phyloP scores from a whole-genome alignment of 2,329 filamentous ascomycete species.

The Penicillium corylophilum region DNA sequence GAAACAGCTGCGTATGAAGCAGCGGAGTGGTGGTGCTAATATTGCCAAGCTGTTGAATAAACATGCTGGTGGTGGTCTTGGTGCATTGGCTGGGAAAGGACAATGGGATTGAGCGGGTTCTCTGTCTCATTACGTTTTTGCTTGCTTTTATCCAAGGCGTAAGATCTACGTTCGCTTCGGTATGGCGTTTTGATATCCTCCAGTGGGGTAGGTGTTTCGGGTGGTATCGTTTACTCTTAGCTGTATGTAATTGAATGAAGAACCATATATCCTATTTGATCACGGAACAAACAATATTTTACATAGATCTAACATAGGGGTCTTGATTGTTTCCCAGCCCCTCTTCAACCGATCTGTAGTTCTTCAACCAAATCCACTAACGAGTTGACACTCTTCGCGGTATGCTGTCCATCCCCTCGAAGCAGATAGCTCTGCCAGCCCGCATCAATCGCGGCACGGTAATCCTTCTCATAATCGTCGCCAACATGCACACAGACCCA shows the following conservation, averaged over 20 bases:
- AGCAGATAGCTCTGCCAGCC: conserved; percentile 41
- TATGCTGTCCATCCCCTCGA: conserved; percentile 16
- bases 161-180: neutral
- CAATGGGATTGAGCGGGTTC: conserved; percentile 39
- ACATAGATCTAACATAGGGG: neutral
- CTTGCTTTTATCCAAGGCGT: neutral
- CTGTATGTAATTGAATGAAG: neutral
- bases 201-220: neutral
- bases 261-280: neutral
- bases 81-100: conserved; percentile 36
- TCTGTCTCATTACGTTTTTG: too few relatives aligned
- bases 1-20: conserved; percentile 52
- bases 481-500: conserved; percentile 45
- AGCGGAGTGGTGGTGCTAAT: conserved; percentile 41
- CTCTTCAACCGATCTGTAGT: conserved; percentile 8
- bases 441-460: conserved; percentile 35
- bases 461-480: conserved; percentile 46
- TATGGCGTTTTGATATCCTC: neutral
- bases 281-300: neutral
- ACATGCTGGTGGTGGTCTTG: conserved; percentile 39
- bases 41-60: conserved; percentile 40
- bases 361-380: conserved; percentile 25
- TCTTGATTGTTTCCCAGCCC: neutral
- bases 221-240: neutral
- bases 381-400: conserved; percentile 19